These are phyloP conservation scores for Elongisporangium undulatum DNA, from an alignment of 352 stramenopile species.

Conservation along the genomic window DNA sequence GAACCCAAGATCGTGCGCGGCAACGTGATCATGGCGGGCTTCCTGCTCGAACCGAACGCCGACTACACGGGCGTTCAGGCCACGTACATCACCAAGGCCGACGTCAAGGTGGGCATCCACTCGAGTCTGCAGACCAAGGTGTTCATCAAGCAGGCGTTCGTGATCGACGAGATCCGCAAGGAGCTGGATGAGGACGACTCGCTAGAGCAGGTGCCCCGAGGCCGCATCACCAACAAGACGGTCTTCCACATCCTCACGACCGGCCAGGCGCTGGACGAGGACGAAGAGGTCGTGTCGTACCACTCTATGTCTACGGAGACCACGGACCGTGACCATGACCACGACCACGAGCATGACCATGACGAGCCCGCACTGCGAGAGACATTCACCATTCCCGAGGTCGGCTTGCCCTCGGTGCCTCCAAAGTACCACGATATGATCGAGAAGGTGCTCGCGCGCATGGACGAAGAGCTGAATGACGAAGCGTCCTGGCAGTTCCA, in stretches of 20 bases:
- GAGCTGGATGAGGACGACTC: conserved; percentile 46
- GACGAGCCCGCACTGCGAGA: conserved; percentile 2
- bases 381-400: conserved; percentile 22
- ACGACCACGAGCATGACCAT: conserved; percentile 9
- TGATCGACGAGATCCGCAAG: conserved; percentile 52
- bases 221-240: conserved; percentile 43
- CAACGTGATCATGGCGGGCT: conserved; percentile 51
- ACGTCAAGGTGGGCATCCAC: conserved; percentile 56
- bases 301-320: conserved; percentile 11
- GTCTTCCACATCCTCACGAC: conserved; percentile 39
- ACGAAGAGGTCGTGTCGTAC: conserved; percentile 29
- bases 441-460: conserved; percentile 47
- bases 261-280: conserved; percentile 27
- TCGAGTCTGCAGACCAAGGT: conserved; percentile 55
- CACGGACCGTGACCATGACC: conserved; percentile 4
- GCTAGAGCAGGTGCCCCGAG: conserved; percentile 5
- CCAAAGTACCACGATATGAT: conserved; percentile 52
- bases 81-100: conserved; percentile 67
- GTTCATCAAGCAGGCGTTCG: conserved; percentile 67
- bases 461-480: conserved; percentile 58
- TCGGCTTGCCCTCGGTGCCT: conserved; percentile 38
- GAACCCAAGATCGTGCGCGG: conserved; percentile 48
- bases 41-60: conserved; percentile 53
- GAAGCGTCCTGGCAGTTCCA: conserved; percentile 56
- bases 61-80: conserved; percentile 48